Evolutionary conservation across 1,284 basidiomycete species (phyloP), one percentile per base, ranked within the genome.

Genomic region (Gymnopus androsaceus): DNA sequence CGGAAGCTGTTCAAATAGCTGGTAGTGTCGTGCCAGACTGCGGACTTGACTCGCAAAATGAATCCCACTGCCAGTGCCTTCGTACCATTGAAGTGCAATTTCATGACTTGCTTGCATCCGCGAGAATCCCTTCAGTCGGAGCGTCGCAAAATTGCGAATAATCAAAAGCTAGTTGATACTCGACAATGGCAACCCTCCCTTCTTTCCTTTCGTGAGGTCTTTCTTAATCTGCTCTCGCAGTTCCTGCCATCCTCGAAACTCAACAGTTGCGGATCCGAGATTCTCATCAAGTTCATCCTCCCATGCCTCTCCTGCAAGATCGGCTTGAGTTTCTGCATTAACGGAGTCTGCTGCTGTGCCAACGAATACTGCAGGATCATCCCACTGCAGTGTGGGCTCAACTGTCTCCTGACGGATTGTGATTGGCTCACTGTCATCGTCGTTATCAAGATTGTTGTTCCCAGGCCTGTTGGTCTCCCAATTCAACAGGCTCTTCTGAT

Each of bases 1-100:
- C 17, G 72, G 72, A 15, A 76, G 64, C 51, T 71, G 66, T 55
- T 74, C 67, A 53, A 72, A 75, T 3, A 63, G 52, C 53, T 76
- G 75, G 60, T 75, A 77, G 58, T 75, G 67, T 5, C 59, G 58
- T 50, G 70, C 68, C 31, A 75, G 63, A 12, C 64, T 62, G 3
- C 64, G 55, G n/a, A 75, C 59, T 23, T 58, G 55, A 1, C 64
- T 49, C 4, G 72, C 66, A 67, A 73, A 72, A 21, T 63, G 60
- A 3, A 48, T 28, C 7, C 37, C 14, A n/a, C n/a, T 53, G 2
- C 64, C 66, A 40, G 66, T 52, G 11, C 59, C 54, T 12, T 70
- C 61, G 57, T 73, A 66, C 72, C 67, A 75, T 55, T 72, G 71
- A 1, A 28, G 21, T 28, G 70, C 69, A 63, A 76, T 72, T 37